These are phyloP conservation scores for Annona cherimola DNA, from an alignment of 164 flowering plant species.

Conservation along the genomic window DNA sequence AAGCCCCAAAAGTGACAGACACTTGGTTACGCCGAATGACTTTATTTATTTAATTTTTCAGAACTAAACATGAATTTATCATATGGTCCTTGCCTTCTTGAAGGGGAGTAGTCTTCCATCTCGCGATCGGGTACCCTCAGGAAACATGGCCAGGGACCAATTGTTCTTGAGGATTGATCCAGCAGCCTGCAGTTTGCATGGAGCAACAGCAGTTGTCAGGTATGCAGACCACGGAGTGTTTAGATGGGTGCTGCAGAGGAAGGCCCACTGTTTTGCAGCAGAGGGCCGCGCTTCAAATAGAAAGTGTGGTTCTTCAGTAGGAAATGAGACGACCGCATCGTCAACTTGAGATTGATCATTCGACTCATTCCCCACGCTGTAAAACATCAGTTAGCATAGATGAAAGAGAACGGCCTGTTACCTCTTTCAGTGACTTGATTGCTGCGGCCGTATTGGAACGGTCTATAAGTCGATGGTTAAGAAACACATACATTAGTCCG, in stretches of 20 bases:
- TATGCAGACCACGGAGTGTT: background rate
- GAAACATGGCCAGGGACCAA: slow-evolving; percentile 45
- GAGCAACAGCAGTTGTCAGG: slow-evolving; percentile 4
- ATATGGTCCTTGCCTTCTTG: slow-evolving; percentile 36
- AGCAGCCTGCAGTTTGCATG: slow-evolving; percentile 31
- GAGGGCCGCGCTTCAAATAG: background rate
- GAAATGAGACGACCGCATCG: background rate
- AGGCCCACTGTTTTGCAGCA: background rate
- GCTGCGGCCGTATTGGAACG: slow-evolving; percentile 44
- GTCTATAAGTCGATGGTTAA: slow-evolving; percentile 53
- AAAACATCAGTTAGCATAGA: background rate
- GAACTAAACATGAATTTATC: too few relatives aligned
- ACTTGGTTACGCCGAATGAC: too few relatives aligned
- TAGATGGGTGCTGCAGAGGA: background rate
- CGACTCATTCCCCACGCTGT: background rate
- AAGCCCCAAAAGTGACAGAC: too few relatives aligned
- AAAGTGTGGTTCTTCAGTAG: background rate
- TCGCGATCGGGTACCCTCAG: slow-evolving; percentile 57
- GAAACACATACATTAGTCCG: slow-evolving; percentile 49
- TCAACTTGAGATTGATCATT: background rate
- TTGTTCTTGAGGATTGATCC: slow-evolving; percentile 32
- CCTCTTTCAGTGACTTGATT: slow-evolving; percentile 45
- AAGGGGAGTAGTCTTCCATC: slow-evolving; percentile 49
- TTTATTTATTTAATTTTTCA: too few relatives aligned
- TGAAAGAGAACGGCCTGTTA: slow-evolving; percentile 2